Evolutionary conservation across 2,329 filamentous ascomycete genomes (phyloP).

Genomic region (Pseudogymnoascus sp.): DNA sequence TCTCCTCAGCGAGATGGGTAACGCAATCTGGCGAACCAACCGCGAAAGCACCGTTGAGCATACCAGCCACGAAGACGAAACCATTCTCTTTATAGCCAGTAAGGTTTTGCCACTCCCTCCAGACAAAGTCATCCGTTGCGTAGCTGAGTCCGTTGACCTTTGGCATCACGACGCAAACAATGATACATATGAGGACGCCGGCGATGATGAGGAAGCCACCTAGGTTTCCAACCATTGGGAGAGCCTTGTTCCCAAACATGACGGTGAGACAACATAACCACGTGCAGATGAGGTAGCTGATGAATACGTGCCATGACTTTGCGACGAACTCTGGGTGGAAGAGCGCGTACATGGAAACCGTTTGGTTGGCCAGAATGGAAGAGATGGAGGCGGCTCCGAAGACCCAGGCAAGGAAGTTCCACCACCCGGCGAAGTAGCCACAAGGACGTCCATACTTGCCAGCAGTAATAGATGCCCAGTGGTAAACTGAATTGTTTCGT

Average conservation of each 20-base stretch:
- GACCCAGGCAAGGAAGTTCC: conserved; percentile 41
- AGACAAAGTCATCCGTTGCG: conserved; percentile 33
- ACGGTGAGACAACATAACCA: conserved; percentile 37
- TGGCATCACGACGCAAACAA: conserved; percentile 49
- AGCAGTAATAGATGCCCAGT: conserved; percentile 53
- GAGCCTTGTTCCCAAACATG: conserved; percentile 45
- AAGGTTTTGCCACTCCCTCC: conserved; percentile 35
- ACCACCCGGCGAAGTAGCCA: conserved; percentile 41
- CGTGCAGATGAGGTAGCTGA: conserved; percentile 38
- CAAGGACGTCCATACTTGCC: conserved; percentile 33
- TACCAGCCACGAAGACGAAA: conserved; percentile 49
- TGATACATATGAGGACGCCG: conserved; percentile 45
- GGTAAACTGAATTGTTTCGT: conserved; percentile 37
- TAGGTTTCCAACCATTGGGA: conserved; percentile 43
- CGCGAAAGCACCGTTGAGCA: conserved; percentile 60
- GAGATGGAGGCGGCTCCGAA: conserved; percentile 11
- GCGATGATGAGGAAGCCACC: conserved; percentile 44
- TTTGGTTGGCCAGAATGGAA: conserved; percentile 4
- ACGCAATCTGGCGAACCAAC: conserved; percentile 58
- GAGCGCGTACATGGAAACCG: conserved; percentile 20
- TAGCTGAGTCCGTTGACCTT: conserved; percentile 33
- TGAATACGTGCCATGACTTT: conserved; percentile 42
- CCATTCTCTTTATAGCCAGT: conserved; percentile 39
- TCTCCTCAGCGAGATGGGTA: conserved; percentile 56
- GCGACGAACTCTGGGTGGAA: conserved; percentile 37